phyloP scores from a whole-genome alignment of 75 land plant species.

The Picea glauca region DNA sequence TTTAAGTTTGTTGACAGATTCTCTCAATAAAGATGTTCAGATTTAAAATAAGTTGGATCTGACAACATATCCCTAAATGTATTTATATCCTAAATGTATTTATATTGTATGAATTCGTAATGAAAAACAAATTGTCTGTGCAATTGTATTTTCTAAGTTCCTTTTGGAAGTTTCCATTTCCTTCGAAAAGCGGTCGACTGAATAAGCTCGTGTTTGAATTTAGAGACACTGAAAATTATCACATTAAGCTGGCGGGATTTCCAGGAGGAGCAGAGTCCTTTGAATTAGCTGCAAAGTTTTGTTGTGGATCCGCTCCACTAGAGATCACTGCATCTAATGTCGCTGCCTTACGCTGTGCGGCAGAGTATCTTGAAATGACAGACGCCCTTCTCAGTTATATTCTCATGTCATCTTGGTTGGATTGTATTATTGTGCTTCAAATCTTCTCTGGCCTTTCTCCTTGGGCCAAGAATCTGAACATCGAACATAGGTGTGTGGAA shows the following conservation, averaged over 20 bases:
- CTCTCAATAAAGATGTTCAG: too few species aligned
- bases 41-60: too few species aligned
- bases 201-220: constrained; percentile 63
- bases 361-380: constrained; percentile 77
- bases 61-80: too few species aligned
- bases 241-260: constrained; percentile 35
- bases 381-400: constrained; percentile 51
- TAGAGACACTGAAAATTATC: constrained; percentile 46
- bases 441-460: constrained; percentile 62
- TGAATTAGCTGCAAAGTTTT: constrained; percentile 77
- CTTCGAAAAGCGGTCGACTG: constrained; percentile 75
- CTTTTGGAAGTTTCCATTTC: constrained; percentile 68
- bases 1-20: too few species aligned
- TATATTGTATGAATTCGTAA: too few species aligned
- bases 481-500: constrained; percentile 61
- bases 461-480: constrained; percentile 63
- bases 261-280: constrained; percentile 76
- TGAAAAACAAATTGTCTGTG: too few species aligned
- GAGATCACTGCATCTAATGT: constrained; percentile 74
- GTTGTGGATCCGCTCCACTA: constrained; percentile 60
- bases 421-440: constrained; percentile 54
- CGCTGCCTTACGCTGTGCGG: constrained; percentile 66
- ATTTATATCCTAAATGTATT: too few species aligned
- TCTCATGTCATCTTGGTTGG: constrained; percentile 51
- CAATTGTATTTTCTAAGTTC: background rate